Percentiles rank a stretch among this genome's conserved stretches.
phyloP scores from a whole-genome alignment of 2,329 filamentous ascomycete species.

The Chrysoporthe deuterocubensis region DNA sequence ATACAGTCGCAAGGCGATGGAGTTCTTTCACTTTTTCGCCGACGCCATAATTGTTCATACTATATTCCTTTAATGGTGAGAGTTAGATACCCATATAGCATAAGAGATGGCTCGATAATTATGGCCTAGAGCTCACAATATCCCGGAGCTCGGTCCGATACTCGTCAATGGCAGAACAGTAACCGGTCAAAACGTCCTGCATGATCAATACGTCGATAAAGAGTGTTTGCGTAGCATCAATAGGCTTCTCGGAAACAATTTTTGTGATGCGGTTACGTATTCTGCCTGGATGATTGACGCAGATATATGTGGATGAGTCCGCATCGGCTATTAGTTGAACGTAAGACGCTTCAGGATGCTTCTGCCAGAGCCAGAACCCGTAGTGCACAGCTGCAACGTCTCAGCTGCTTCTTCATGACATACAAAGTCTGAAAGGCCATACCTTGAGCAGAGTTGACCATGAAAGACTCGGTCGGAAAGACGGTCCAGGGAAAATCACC shows the following conservation, averaged over 20 bases:
- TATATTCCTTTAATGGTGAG: neutral
- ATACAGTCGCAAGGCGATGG: neutral
- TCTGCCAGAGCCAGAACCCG: slow-evolving; percentile 1
- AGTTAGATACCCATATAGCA: neutral
- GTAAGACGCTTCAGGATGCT: neutral
- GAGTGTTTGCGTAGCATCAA: neutral
- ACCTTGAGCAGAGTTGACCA: neutral
- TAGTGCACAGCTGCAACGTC: neutral
- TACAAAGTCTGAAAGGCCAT: too few species aligned
- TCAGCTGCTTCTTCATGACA: too few species aligned
- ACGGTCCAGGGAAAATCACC: neutral
- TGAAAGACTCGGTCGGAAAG: neutral
- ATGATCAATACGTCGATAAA: neutral
- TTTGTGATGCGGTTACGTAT: neutral
- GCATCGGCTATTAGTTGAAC: neutral
- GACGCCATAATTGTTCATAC: neutral
- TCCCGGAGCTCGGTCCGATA: neutral
- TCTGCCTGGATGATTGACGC: neutral
- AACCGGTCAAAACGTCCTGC: neutral
- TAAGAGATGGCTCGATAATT: neutral
- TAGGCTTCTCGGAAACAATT: neutral
- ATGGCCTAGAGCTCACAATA: neutral
- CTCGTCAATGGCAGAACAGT: neutral
- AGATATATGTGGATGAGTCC: neutral
- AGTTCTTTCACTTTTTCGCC: neutral